Percentiles rank a stretch among this genome's conserved stretches.
phyloP scores from a whole-genome alignment of 306 rosid species.

The Acacia crassicarpa region DNA sequence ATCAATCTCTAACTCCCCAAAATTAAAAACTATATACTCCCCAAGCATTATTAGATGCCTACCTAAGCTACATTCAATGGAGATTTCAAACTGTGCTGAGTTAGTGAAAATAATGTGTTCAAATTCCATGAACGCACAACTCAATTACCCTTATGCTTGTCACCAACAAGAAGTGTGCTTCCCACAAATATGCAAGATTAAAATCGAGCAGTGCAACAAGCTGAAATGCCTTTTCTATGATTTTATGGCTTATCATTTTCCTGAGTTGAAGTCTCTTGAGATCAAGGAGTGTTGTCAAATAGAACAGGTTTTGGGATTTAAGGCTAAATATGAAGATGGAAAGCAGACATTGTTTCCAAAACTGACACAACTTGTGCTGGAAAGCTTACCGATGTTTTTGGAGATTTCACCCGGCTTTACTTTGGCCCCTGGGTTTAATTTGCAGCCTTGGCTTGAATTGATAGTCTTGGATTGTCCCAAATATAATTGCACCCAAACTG shows the following conservation, averaged over 20 bases:
- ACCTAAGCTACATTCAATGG: not conserved
- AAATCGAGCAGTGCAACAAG: not conserved
- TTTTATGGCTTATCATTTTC: not conserved
- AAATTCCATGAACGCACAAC: not conserved
- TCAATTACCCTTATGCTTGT: not conserved
- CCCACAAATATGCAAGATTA: not conserved
- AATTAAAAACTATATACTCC: not conserved
- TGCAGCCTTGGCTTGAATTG: not conserved
- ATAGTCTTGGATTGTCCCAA: not conserved
- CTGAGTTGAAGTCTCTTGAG: not conserved
- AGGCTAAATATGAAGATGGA: not conserved
- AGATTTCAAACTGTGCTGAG: not conserved
- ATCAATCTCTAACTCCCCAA: not conserved
- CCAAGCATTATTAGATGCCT: not conserved
- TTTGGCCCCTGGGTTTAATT: not conserved
- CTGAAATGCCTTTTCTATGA: not conserved
- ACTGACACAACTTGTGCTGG: not conserved
- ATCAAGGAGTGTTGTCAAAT: not conserved
- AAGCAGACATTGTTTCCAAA: not conserved
- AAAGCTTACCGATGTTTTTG: not conserved
- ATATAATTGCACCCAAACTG: not conserved
- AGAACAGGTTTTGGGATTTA: not conserved
- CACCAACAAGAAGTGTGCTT: not conserved
- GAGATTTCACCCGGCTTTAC: not conserved
- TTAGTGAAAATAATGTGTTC: not conserved